These are phyloP conservation scores for Cercospora berteroae DNA, from an alignment of 2,329 filamentous ascomycete genomes.

Conservation along the genomic window DNA sequence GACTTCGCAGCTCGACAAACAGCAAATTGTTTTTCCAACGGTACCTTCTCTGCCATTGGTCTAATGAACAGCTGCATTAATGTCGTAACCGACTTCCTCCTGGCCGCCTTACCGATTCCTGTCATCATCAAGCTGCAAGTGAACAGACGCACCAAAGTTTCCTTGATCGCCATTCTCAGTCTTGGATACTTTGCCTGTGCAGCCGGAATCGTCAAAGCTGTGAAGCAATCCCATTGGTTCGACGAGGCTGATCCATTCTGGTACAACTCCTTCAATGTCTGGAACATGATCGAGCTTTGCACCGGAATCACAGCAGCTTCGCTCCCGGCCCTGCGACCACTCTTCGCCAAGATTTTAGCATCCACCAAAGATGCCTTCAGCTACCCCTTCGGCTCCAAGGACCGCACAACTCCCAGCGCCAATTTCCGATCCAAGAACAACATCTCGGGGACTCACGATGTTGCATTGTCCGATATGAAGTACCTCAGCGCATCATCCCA, in stretches of 20 bases:
- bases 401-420: conserved; percentile 2
- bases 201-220: conserved; percentile 46
- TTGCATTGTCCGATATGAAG: conserved; percentile 14
- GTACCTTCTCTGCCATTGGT: conserved; percentile 46
- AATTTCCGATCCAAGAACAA: conserved; percentile 6
- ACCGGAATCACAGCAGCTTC: conserved; percentile 47
- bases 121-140: conserved; percentile 47
- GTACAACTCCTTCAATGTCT: conserved; percentile 44
- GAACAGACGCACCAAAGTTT: conserved; percentile 44
- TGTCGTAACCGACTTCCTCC: conserved; percentile 43
- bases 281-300: conserved; percentile 48
- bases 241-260: conserved; percentile 39
- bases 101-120: conserved; percentile 45
- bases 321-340: conserved; percentile 41
- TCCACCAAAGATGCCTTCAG: conserved; percentile 19
- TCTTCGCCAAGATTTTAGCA: conserved; percentile 22
- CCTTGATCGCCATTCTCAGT: conserved; percentile 39
- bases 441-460: not conserved
- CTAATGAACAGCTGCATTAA: conserved; percentile 49
- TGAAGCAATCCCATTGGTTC: conserved; percentile 41
- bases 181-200: conserved; percentile 45
- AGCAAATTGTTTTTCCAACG: conserved; percentile 46
- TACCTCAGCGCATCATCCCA: conserved; percentile 5
- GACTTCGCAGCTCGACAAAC: conserved; percentile 37
- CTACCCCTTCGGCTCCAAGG: conserved; percentile 6